Conservation (phyloP, 768 basidiomycete species). For the Leccinum fibrillosum region DNA sequence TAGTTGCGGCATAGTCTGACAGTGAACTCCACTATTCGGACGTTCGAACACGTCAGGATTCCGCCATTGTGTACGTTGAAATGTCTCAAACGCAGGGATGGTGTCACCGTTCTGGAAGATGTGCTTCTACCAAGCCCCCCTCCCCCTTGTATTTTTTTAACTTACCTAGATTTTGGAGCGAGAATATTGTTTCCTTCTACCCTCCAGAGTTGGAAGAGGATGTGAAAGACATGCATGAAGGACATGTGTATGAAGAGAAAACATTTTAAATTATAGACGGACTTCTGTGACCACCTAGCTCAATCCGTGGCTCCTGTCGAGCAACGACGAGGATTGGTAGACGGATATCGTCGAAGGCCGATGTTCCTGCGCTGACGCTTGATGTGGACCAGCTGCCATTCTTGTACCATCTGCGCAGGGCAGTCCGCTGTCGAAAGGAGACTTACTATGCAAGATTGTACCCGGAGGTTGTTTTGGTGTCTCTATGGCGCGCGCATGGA, state of each 20-base stretch:
- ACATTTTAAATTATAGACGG: slow-evolving; percentile 17
- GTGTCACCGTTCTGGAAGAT: too few species aligned
- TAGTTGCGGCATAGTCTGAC: too few species aligned
- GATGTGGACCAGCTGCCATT: slow-evolving; percentile 39
- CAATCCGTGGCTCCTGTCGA: slow-evolving; percentile 55
- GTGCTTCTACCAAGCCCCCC: too few species aligned
- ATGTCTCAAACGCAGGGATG: too few species aligned
- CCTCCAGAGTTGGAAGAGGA: slow-evolving; percentile 57
- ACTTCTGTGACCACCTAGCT: slow-evolving; percentile 56
- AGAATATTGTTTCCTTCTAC: slow-evolving; percentile 43
- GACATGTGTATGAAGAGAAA: slow-evolving; percentile 36
- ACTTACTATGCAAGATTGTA: slow-evolving; percentile 7
- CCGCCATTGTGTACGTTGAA: too few species aligned
- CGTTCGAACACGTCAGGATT: too few species aligned
- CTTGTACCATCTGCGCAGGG: slow-evolving; percentile 44
- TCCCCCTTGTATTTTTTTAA: slow-evolving; percentile 41
- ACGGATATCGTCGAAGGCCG: slow-evolving; percentile 46
- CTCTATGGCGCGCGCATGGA: too few species aligned
- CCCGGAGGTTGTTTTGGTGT: too few species aligned
- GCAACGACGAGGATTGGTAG: slow-evolving; percentile 43
- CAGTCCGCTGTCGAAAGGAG: slow-evolving; percentile 19
- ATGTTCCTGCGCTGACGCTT: slow-evolving; percentile 41
- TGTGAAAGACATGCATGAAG: slow-evolving; percentile 49
- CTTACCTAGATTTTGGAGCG: too few species aligned
- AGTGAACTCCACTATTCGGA: too few species aligned